Evolutionary conservation across 2,329 filamentous ascomycete genomes (phyloP), one percentile per base, ranked within the genome.

Genomic region (Chaetomium strumarium): DNA sequence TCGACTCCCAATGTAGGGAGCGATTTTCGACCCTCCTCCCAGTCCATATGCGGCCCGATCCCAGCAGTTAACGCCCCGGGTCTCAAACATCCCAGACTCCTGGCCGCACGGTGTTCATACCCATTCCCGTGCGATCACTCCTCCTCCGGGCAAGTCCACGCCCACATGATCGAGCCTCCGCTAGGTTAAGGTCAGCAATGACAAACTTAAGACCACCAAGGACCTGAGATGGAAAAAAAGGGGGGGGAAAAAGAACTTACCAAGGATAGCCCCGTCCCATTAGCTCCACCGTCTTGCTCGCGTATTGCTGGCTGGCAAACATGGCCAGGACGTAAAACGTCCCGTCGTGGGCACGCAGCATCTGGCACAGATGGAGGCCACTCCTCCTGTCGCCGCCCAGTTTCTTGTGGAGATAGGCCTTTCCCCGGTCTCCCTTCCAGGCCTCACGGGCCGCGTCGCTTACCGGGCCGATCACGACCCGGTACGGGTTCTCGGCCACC

Each of bases 111-210:
- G 24, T 24, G n/a, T 11, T 7, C 29, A 1, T 24, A 9, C 11
- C 10, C 5, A n/a, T 37, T 12, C 6, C 30, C 9, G 8, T 10
- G 13, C 8, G 14, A 5, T 46, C n/a, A 51, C 45, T 48, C 39
- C 24, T 33, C 45, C 38, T 48, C 45, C 12, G 16, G 16, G 45
- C 17, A 31, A 5, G 16, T 33, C 51, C 51, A 53, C 1, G 29
- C 46, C 40, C 46, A 53, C 46, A 53, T 53, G 29, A 53, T 49
- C n/a, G 46, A 49, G 30, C 51, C 51, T 8, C 51, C 51, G 42
- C 51, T 53, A 24, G n/a, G n/a, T n/a, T n/a, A n/a, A n/a, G n/a
- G n/a, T 4, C 31, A 38, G 13, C 20, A n/a, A 16, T 37, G 16
- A 17, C 37, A 20, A 38, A 44, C 20, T 30, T 7, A 8, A n/a